Evolutionary conservation across 1,139 yeast species (phyloP).

Genomic region (Debaryomycetaceae sp.): DNA sequence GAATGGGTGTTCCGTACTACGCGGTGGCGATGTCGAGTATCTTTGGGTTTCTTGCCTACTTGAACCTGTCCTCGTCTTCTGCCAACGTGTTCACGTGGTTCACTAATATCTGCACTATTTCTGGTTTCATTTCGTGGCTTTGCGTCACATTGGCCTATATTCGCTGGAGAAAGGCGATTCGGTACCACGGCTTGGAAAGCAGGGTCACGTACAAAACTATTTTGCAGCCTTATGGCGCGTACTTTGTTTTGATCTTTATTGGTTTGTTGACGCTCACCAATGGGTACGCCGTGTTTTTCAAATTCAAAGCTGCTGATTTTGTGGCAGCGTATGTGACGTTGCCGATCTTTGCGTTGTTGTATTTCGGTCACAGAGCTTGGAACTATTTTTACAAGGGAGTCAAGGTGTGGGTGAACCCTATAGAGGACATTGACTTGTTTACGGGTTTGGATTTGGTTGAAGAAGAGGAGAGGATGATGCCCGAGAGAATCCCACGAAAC

Average conservation of each 20-base stretch:
- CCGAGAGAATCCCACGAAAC: conserved; percentile 31
- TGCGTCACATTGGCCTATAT: conserved; percentile 42
- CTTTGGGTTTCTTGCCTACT: conserved; percentile 51
- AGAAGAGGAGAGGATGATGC: conserved; percentile 29
- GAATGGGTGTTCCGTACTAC: conserved; percentile 59
- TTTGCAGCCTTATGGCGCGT: conserved; percentile 49
- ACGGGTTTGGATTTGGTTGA: conserved; percentile 45
- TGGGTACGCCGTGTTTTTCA: conserved; percentile 56
- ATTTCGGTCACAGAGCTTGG: conserved; percentile 37
- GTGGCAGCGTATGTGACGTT: conserved; percentile 60
- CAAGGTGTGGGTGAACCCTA: conserved; percentile 31
- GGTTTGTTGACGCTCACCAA: conserved; percentile 48
- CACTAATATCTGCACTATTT: conserved; percentile 66
- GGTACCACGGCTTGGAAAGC: conserved; percentile 34
- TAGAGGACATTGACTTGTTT: conserved; percentile 39
- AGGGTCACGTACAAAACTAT: conserved; percentile 46
- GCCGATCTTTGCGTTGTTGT: conserved; percentile 48
- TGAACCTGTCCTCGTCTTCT: conserved; percentile 54
- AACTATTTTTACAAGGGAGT: conserved; percentile 25
- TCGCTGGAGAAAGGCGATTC: conserved; percentile 53
- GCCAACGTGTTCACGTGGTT: conserved; percentile 60
- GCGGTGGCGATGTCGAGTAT: conserved; percentile 33
- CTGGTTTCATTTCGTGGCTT: conserved; percentile 70
- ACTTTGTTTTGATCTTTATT: conserved; percentile 44
- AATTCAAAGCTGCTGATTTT: conserved; percentile 48